A percentile compares a stretch with the other conserved stretches of the same genome.
Evolutionary conservation across 352 stramenopile genomes (phyloP).

Genomic region (Phytophthora tentaculata): DNA sequence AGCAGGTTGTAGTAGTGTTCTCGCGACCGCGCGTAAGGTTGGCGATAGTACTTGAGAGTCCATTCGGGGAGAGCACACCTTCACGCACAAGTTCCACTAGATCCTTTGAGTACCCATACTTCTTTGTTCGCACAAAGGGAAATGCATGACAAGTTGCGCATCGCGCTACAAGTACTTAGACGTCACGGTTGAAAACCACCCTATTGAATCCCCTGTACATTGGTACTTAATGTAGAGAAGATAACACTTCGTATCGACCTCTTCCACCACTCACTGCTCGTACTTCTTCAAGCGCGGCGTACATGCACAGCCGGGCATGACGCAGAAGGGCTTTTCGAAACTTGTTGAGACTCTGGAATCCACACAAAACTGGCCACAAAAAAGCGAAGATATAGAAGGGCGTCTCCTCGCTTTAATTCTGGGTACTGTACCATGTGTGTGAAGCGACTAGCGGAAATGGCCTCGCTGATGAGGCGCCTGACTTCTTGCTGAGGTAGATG

Average conservation of each 20-base stretch:
- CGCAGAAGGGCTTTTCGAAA: neutral
- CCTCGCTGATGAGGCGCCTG: neutral
- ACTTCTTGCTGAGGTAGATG: neutral
- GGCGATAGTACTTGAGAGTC: slow-evolving; percentile 1
- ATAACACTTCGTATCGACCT: too few relatives aligned
- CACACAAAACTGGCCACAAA: neutral
- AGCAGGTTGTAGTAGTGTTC: slow-evolving; percentile 20
- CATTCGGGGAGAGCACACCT: slow-evolving; percentile 5
- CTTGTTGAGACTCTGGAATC: neutral
- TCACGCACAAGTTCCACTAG: slow-evolving; percentile 10
- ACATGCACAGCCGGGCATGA: neutral
- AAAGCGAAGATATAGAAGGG: neutral
- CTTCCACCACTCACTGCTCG: slow-evolving; percentile 6
- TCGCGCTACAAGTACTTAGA: neutral
- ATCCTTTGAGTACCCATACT: neutral
- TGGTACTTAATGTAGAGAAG: slow-evolving; percentile 20
- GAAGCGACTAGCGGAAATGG: neutral
- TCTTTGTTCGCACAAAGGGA: neutral
- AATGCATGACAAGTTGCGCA: neutral
- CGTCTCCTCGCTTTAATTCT: neutral
- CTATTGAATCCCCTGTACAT: neutral
- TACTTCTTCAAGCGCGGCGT: slow-evolving; percentile 13
- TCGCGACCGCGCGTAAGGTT: slow-evolving; percentile 4
- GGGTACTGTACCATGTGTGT: neutral
- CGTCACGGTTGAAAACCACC: slow-evolving; percentile 3